Base-by-base conservation (phyloP, 345 rosid genomes). In the Hirschfeldia incana region DNA sequence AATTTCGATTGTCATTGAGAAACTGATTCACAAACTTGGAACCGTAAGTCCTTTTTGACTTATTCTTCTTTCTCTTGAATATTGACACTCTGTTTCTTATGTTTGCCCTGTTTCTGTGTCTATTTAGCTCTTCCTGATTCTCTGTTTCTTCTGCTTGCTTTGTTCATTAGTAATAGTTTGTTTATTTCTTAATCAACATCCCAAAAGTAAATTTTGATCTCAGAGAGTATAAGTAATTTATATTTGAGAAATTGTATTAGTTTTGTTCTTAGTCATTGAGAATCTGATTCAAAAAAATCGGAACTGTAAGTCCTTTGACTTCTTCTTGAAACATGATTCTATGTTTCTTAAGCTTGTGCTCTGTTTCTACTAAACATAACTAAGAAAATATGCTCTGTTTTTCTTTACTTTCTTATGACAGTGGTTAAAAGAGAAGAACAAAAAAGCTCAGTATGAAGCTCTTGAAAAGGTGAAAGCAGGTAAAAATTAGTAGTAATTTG, bases 401-500 rank as follows among this genome's bases (percentile, higher is more conserved):
- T 36, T 29, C 32, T 29, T 11, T 1, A 26, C n/a, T 8, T 70
- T 58, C 26, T 76, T 28, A 1, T 67, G 16, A 67, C 86, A 94
- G 98, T 91, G 94, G 94, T 76, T 95, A 32, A 82, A 80, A 69
- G 89, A 51, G 66, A 89, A 83, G 78, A 83, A 82, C 71, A 93
- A 88, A 76, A 84, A 85, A 72, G 94, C 93, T 76, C 77, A 91
- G 2, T 88, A 65, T 36, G 99, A 95, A 74, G 89, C 98, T 11
- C 91, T 95, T 9, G 99, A 90, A 76, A 95, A 95, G 75, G 82
- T 95, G 60, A 95, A 95, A 83, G 89, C 93, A 74, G 97, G 98
- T 94, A 8, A 8, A 21, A 79, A 82, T 0, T 46, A 46, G 55
- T 46, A 13, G 6, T 46, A 46, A 42, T 46, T 15, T 2, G n/a